Evolutionary conservation across 1,139 yeast genomes (phyloP).

Genomic region (Entelexis sorbosivorans): DNA sequence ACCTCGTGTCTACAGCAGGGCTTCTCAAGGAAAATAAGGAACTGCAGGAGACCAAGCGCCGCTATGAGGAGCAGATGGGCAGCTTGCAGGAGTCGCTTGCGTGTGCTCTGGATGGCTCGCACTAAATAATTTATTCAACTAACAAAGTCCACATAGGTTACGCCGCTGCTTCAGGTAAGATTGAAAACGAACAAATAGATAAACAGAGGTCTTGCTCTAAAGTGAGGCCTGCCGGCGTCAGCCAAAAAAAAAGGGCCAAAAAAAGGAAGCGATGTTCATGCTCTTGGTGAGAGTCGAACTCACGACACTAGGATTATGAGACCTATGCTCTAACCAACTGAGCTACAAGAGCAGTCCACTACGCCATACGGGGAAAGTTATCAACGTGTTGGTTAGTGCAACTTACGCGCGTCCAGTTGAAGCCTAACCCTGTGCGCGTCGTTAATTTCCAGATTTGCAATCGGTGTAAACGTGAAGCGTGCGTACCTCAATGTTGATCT

Average conservation of each 20-base stretch:
- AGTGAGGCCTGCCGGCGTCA: too few species aligned
- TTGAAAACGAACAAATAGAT: too few species aligned
- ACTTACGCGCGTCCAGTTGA: background rate
- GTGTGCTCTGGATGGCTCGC: constrained; percentile 21
- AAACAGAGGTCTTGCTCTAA: too few species aligned
- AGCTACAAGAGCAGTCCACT: constrained; percentile 16
- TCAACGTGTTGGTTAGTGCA: background rate
- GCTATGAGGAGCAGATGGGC: constrained; percentile 29
- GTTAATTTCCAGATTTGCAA: too few species aligned
- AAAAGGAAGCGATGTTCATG: background rate
- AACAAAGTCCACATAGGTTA: too few species aligned
- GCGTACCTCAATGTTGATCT: too few species aligned
- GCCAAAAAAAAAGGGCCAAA: background rate
- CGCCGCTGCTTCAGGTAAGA: too few species aligned
- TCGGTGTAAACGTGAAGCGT: too few species aligned
- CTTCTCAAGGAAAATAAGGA: constrained; percentile 41
- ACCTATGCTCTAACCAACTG: constrained; percentile 19
- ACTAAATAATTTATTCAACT: background rate
- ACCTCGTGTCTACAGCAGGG: constrained; percentile 32
- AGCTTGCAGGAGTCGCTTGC: constrained; percentile 30
- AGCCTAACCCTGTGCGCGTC: too few species aligned
- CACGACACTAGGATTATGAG: constrained; percentile 20
- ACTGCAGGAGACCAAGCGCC: constrained; percentile 29
- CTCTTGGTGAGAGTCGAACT: constrained; percentile 19
- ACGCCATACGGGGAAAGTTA: background rate